Conservation (phyloP, 305 asterid species). For the Lippia alba region DNA sequence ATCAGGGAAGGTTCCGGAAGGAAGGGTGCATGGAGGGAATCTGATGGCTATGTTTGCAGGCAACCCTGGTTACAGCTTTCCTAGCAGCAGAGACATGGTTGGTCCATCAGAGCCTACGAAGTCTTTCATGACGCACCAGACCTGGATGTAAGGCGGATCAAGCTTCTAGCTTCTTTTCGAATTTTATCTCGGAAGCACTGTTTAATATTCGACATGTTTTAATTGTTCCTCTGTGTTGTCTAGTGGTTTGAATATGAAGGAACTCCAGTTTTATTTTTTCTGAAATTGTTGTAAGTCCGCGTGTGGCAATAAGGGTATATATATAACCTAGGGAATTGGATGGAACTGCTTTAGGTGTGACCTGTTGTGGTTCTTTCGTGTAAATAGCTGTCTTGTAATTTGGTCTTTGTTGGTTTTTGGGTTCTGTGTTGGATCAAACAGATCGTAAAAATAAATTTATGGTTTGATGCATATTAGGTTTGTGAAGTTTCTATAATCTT, state of each 20-base stretch:
- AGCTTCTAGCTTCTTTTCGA: conserved; percentile 25
- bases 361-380: conserved; percentile 44
- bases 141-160: conserved; percentile 61
- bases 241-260: conserved; percentile 35
- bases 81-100: conserved; percentile 40
- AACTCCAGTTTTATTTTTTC: conserved; percentile 31
- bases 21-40: conserved; percentile 96
- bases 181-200: conserved; percentile 22
- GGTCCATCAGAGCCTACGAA: conserved; percentile 51
- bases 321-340: conserved; percentile 2
- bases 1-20: conserved; percentile 64
- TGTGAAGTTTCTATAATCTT: conserved; percentile 13
- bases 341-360: conserved; percentile 39
- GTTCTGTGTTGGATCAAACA: conserved; percentile 36
- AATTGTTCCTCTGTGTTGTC: conserved; percentile 35
- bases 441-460: conserved; percentile 42
- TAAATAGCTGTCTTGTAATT: conserved; percentile 56
- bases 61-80: conserved; percentile 43
- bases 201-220: conserved; percentile 19
- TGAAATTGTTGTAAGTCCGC: conserved; percentile 34
- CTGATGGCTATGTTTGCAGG: conserved; percentile 65
- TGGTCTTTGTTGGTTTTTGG: conserved; percentile 39
- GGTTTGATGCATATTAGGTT: conserved; percentile 29
- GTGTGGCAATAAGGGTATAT: conserved; percentile 54
- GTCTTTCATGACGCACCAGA: conserved; percentile 50